Evolutionary conservation across 2,329 filamentous ascomycete genomes (phyloP).

Genomic region (Hymenoscyphus scutula): DNA sequence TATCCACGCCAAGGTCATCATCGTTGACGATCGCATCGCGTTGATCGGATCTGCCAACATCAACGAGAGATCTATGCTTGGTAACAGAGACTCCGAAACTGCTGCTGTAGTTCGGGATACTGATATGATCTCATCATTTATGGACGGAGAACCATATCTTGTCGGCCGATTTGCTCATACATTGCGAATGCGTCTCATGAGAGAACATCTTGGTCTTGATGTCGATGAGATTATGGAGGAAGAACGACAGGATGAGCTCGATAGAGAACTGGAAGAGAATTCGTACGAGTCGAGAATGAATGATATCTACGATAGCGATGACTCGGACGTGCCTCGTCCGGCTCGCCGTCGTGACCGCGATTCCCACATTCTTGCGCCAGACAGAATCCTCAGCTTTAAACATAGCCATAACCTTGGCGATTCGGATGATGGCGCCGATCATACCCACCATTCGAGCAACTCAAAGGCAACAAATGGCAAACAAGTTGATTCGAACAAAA

Average conservation of each 20-base stretch:
- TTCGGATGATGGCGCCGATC: constrained; percentile 51
- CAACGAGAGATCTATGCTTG: constrained; percentile 95
- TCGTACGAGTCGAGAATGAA: constrained; percentile 58
- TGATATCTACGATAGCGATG: constrained; percentile 54
- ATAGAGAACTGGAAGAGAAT: constrained; percentile 47
- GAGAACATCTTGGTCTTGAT: constrained; percentile 93
- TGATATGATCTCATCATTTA: constrained; percentile 86
- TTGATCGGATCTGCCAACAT: constrained; percentile 98
- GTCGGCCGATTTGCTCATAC: constrained; percentile 93
- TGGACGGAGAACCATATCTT: constrained; percentile 85
- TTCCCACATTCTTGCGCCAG: constrained; percentile 47
- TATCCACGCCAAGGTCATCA: constrained; percentile 95
- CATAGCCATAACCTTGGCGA: constrained; percentile 40
- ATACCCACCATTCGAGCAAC: constrained; percentile 37
- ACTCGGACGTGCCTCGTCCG: constrained; percentile 16
- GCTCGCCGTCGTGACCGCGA: constrained; percentile 47
- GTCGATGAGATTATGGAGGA: constrained; percentile 87
- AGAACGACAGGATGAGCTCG: constrained; percentile 65
- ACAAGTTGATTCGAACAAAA: constrained; percentile 57
- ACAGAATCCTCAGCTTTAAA: constrained; percentile 67
- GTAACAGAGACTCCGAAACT: constrained; percentile 86
- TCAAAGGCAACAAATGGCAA: constrained; percentile 50
- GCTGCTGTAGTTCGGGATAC: constrained; percentile 89
- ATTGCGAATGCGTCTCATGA: constrained; percentile 88
- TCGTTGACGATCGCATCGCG: constrained; percentile 89